Conservation (phyloP, 2,329 filamentous ascomycete species). For the Botrytis tulipae region DNA sequence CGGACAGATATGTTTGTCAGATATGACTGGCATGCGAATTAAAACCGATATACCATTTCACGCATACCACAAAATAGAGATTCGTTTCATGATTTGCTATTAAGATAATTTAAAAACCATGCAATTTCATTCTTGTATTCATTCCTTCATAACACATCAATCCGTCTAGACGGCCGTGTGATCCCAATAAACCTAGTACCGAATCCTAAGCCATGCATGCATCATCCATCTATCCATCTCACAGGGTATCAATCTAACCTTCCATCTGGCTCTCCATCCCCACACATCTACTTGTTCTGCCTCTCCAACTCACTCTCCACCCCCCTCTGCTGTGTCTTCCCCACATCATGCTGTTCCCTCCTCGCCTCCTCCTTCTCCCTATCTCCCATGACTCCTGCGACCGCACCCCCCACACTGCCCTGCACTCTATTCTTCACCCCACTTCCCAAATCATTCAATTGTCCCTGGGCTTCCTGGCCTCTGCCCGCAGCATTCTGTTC, state of each 20-base stretch:
- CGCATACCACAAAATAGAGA: not conserved
- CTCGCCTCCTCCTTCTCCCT: constrained; percentile 61
- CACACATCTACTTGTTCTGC: constrained; percentile 35
- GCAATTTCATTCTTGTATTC: not conserved
- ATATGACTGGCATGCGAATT: not conserved
- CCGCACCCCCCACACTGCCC: constrained; percentile 68
- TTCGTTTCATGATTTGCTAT: not conserved
- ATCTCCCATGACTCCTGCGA: constrained; percentile 73
- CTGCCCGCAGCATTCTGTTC: constrained; percentile 80
- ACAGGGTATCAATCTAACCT: not conserved
- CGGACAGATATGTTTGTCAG: not conserved
- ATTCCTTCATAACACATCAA: not conserved
- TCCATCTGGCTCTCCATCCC: not conserved
- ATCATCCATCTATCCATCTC: not conserved
- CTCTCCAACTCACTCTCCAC: constrained; percentile 80
- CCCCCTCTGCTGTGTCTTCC: constrained; percentile 80
- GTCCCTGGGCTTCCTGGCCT: constrained; percentile 77
- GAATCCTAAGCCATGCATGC: not conserved
- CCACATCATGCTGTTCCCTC: constrained; percentile 68
- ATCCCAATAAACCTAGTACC: not conserved
- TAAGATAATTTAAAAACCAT: not conserved
- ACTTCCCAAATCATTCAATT: constrained; percentile 69
- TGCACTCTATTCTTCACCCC: constrained; percentile 66
- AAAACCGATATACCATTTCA: too few species aligned
- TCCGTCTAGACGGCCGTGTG: not conserved